Base-by-base conservation (phyloP, 352 stramenopile species). In the Ochromonadaceae sp. region DNA sequence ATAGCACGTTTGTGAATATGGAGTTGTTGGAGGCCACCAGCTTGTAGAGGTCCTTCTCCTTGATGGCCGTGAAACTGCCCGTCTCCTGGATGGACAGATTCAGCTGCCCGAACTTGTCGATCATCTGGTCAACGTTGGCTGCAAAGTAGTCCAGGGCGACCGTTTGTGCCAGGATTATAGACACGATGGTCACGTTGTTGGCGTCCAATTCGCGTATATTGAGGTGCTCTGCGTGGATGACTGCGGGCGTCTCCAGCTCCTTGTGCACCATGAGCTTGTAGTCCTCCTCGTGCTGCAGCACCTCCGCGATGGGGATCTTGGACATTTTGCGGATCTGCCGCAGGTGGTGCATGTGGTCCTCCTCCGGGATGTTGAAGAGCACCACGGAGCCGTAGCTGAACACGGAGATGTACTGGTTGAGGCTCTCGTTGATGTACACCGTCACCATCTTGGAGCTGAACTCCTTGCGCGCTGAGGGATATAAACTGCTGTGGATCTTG, bases 351-450 rank as follows among this genome's bases (percentile, higher is more conserved):
- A 36, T 7, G 47, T 60, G 52, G 20, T 46, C 5, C 20, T 41
- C 52, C 35, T 60, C 52, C 15, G 52, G 52, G 9, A 60, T 60
- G 35, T 60, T 60, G 28, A 60, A 60, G 30, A 60, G 34, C 20
- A 60, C 52, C 10, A 60, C 52, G 35, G 22, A 36, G 17, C 52
- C 52, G 35, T 48, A 60, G 20, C 47, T 7, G 28, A 60, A 60
- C 20, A 60, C 9, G 17, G 10, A 57, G 17, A 60, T 50, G 22
- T 60, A 52, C 35, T 60, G 52, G 2, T 50, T 60, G 4, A 7
- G 2, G 15, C 3, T 7, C 34, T 49, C 31, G 47, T 44, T n/a
- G 10, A 60, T 5, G 32, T 35, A 12, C 9, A 60, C 34, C 15
- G 7, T 60, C 2, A 60, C 52, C 30, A 39, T 47, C 47, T 52